These are phyloP conservation scores for Rhizomucor pusillus DNA, from an alignment of 371 early-diverging fungal genomes.

Conservation along the genomic window DNA sequence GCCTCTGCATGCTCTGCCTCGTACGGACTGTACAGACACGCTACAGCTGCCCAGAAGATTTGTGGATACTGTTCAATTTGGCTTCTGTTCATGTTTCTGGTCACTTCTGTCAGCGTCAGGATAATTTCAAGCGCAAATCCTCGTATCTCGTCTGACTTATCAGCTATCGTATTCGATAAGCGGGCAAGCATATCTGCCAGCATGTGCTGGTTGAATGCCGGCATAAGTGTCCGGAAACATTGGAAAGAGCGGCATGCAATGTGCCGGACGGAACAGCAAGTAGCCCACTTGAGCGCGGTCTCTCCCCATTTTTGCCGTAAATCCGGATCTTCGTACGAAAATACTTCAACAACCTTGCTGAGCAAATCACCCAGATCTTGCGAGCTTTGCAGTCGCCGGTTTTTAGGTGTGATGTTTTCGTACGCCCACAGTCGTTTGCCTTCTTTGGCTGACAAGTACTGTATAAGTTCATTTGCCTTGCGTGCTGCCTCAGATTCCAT, in stretches of 20 bases:
- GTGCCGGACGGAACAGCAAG: constrained; percentile 86
- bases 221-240: constrained; percentile 78
- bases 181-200: constrained; percentile 82
- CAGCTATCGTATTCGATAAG: constrained; percentile 82
- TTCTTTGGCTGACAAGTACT: constrained; percentile 65
- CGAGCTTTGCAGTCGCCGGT: constrained; percentile 42
- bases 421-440: constrained; percentile 80
- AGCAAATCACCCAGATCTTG: constrained; percentile 41
- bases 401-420: constrained; percentile 72
- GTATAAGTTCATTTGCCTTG: constrained; percentile 59
- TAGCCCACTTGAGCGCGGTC: constrained; percentile 88
- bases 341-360: constrained; percentile 48
- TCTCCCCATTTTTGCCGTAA: constrained; percentile 86
- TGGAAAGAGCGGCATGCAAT: constrained; percentile 89
- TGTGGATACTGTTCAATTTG: constrained; percentile 72
- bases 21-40: constrained; percentile 73
- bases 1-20: constrained; percentile 78
- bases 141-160: constrained; percentile 78
- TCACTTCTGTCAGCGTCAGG: constrained; percentile 66
- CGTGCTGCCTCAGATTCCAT: constrained; percentile 56
- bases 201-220: constrained; percentile 76
- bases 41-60: constrained; percentile 80
- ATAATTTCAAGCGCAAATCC: constrained; percentile 88
- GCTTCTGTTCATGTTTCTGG: constrained; percentile 54
- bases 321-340: constrained; percentile 61